Conservation (phyloP, 202 grass and related monocot species). For the Schoenoplectus tabernaemontani region DNA sequence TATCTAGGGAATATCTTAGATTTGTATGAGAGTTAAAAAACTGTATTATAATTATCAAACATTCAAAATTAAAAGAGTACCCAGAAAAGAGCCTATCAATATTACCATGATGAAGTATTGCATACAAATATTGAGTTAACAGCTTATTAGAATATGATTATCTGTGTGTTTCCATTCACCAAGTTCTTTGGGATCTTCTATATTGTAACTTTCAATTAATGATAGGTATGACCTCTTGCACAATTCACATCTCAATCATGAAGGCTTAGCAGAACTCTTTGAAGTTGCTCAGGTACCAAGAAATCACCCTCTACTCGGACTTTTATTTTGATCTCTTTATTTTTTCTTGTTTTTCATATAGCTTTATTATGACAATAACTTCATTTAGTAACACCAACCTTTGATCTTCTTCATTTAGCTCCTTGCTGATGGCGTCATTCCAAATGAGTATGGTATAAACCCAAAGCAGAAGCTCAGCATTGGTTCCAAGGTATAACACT, state of each 20-base stretch:
- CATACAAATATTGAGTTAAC: constrained; percentile 8
- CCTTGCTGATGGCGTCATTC: constrained; percentile 95
- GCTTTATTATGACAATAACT: constrained; percentile 15
- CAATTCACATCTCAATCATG: constrained; percentile 89
- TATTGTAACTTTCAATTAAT: constrained; percentile 26
- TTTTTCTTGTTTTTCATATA: constrained; percentile 7
- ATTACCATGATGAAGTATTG: not conserved
- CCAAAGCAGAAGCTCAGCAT: constrained; percentile 90
- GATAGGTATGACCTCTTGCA: constrained; percentile 89
- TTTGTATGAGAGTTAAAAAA: not conserved
- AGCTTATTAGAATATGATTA: not conserved
- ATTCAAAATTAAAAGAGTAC: not conserved
- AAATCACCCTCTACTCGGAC: not conserved
- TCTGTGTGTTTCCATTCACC: not conserved
- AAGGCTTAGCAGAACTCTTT: constrained; percentile 81
- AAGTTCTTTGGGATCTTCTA: constrained; percentile 6
- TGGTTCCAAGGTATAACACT: constrained; percentile 76
- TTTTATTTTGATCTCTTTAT: not conserved
- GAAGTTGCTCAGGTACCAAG: constrained; percentile 66
- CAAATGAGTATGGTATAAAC: constrained; percentile 92
- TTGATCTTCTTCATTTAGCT: constrained; percentile 47
- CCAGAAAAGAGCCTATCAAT: not conserved
- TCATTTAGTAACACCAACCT: not conserved
- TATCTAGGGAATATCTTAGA: not conserved
- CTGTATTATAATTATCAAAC: not conserved